These are phyloP conservation scores for Monosporascus ibericus DNA, from an alignment of 2,329 filamentous ascomycete genomes.

Conservation along the genomic window DNA sequence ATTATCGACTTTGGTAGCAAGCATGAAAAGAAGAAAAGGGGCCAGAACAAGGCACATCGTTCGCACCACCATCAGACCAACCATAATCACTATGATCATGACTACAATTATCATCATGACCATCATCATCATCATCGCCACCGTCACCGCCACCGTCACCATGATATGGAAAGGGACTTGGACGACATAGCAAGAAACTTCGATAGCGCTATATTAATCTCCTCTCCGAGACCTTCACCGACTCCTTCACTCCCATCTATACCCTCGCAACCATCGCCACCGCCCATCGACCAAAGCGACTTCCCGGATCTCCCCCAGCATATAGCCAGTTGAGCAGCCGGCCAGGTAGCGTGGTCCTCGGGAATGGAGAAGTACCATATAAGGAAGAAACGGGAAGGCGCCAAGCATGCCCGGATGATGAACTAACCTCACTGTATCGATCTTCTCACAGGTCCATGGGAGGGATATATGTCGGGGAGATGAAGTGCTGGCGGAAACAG, in stretches of 20 bases:
- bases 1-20: slow-evolving; percentile 1
- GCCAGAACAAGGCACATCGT: not conserved
- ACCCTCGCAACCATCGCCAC: not conserved
- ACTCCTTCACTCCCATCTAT: not conserved
- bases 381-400: not conserved
- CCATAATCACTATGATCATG: not conserved
- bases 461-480: not conserved
- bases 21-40: not conserved
- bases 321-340: not conserved
- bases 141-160: not conserved
- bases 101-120: not conserved
- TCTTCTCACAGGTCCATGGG: not conserved
- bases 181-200: not conserved
- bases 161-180: not conserved
- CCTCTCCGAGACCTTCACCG: not conserved
- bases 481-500: not conserved
- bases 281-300: not conserved
- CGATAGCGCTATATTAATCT: not conserved
- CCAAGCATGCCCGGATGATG: not conserved
- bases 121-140: not conserved
- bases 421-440: not conserved
- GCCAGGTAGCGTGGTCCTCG: not conserved
- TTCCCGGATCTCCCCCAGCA: not conserved
- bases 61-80: not conserved
- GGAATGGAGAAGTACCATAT: not conserved